A percentile compares a stretch with the other conserved stretches of the same genome.
phyloP scores from a whole-genome alignment of 495 filamentous ascomycete genomes.

The Podospora tetraspora region DNA sequence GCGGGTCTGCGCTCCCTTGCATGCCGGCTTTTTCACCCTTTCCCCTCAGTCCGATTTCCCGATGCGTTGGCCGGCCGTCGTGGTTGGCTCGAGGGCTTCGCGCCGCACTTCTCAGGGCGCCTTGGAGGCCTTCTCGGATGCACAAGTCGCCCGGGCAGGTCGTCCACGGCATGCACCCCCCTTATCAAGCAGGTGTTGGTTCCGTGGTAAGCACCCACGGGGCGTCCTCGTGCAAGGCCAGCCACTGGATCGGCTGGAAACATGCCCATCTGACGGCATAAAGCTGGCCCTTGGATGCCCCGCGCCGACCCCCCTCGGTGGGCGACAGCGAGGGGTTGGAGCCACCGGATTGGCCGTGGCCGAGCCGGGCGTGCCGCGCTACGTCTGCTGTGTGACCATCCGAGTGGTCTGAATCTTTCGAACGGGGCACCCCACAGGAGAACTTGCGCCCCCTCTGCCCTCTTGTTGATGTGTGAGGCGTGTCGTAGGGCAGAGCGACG shows the following conservation, averaged over 20 bases:
- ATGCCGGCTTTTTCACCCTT: slow-evolving; percentile 16
- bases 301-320: neutral
- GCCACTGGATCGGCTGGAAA: neutral
- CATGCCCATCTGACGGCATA: slow-evolving; percentile 14
- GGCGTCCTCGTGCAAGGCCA: neutral
- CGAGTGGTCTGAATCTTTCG: slow-evolving; percentile 3
- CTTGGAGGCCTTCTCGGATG: neutral
- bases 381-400: slow-evolving; percentile 22
- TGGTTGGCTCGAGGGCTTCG: slow-evolving; percentile 21
- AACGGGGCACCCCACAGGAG: neutral
- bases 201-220: slow-evolving; percentile 3
- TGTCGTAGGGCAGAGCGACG: slow-evolving; percentile 18
- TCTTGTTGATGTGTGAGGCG: neutral
- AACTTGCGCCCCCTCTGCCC: neutral
- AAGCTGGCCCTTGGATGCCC: slow-evolving; percentile 4
- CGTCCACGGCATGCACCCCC: neutral
- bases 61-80: slow-evolving; percentile 27
- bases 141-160: neutral
- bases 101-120: neutral
- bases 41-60: slow-evolving; percentile 15
- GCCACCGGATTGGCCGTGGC: slow-evolving; percentile 17
- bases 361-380: slow-evolving; percentile 18
- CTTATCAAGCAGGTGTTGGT: slow-evolving; percentile 12
- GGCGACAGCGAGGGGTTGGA: neutral
- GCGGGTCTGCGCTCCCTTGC: slow-evolving; percentile 18